These are phyloP conservation scores for Alternaria incomplexa DNA, from an alignment of 2,329 filamentous ascomycete genomes.

Conservation along the genomic window DNA sequence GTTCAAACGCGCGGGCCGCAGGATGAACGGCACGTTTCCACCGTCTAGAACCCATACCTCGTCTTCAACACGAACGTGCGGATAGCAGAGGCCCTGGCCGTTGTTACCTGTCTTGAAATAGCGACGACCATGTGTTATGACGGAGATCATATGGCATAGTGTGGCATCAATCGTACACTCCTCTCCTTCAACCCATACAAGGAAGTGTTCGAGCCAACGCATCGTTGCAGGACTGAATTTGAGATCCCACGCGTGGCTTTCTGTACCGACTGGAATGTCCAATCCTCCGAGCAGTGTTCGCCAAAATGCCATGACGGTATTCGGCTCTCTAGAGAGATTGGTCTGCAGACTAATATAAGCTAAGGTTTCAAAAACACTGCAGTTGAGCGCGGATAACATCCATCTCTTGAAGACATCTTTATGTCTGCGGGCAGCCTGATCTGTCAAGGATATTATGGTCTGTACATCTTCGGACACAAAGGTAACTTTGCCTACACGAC, in stretches of 20 bases:
- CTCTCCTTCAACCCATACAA: background rate
- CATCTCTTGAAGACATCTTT: background rate
- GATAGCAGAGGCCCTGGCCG: background rate
- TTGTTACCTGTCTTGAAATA: background rate
- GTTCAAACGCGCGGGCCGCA: background rate
- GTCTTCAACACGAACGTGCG: background rate
- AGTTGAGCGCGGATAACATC: background rate
- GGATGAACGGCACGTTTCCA: background rate
- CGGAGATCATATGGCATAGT: background rate
- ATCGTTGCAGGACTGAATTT: background rate
- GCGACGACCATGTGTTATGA: background rate
- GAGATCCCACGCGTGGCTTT: background rate
- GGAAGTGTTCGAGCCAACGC: background rate
- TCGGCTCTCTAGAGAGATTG: background rate
- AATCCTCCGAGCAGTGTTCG: background rate
- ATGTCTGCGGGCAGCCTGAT: background rate
- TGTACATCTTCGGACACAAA: background rate
- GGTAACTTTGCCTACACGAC: background rate
- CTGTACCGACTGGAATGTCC: background rate
- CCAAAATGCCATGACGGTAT: background rate
- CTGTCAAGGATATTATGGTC: background rate
- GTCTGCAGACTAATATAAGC: background rate
- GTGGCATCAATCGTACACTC: background rate
- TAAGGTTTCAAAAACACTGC: background rate
- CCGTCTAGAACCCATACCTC: background rate